Conservation (phyloP, 176 grass and related monocot genomes). For the Chloris gayana region DNA sequence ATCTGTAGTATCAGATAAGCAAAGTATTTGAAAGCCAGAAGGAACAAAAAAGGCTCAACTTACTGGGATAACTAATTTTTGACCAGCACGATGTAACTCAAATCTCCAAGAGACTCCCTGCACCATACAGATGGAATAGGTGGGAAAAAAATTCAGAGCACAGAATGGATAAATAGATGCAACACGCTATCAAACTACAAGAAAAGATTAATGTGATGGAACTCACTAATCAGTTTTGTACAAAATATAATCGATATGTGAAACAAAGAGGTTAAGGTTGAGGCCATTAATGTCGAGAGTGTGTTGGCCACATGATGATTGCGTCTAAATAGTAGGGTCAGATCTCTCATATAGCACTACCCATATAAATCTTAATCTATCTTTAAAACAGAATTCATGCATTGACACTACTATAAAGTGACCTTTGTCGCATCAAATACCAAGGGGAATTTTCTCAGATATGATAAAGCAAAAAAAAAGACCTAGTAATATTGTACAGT, state of each 20-base stretch:
- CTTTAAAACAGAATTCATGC: not conserved
- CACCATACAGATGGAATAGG: constrained; percentile 23
- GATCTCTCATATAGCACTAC: not conserved
- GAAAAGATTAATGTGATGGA: not conserved
- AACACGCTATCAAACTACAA: constrained; percentile 26
- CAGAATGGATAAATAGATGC: constrained; percentile 9
- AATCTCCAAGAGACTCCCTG: constrained; percentile 96
- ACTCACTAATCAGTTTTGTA: not conserved
- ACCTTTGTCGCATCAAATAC: not conserved
- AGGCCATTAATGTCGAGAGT: not conserved
- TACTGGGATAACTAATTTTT: constrained; percentile 94
- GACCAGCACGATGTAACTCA: constrained; percentile 82
- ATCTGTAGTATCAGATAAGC: constrained; percentile 24
- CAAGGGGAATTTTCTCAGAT: not conserved
- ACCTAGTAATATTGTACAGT: not conserved
- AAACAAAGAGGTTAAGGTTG: constrained; percentile 11
- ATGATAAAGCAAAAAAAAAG: not conserved
- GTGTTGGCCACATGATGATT: not conserved
- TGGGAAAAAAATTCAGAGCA: not conserved
- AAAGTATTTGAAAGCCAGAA: constrained; percentile 19
- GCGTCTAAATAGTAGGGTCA: not conserved
- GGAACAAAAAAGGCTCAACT: constrained; percentile 46
- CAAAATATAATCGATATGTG: constrained; percentile 26
- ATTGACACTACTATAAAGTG: not conserved
- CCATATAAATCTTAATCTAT: not conserved